phyloP scores from a whole-genome alignment of 78 protist genomes.

The Dictyostelium citrinum region DNA sequence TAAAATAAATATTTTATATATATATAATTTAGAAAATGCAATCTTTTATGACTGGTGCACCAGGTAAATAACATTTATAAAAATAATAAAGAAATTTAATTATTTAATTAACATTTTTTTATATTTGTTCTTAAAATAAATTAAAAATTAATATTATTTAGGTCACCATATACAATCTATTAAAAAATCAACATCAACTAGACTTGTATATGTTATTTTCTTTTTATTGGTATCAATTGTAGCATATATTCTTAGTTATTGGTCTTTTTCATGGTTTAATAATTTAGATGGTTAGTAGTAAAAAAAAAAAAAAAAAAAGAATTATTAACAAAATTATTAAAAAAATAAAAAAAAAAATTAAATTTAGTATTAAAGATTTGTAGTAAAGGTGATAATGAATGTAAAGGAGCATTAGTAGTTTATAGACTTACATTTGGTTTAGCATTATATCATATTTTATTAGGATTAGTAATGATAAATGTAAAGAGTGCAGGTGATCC shows the following conservation, averaged over 20 bases:
- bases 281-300: slow-evolving; percentile 3
- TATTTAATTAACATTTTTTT: too few relatives aligned
- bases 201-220: slow-evolving; percentile 33
- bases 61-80: not conserved
- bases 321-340: not conserved
- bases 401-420: slow-evolving; percentile 65
- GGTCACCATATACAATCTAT: not conserved
- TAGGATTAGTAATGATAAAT: slow-evolving; percentile 54
- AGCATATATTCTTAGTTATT: slow-evolving; percentile 49
- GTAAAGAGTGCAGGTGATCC: slow-evolving; percentile 32
- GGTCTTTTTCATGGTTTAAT: slow-evolving; percentile 22
- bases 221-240: slow-evolving; percentile 39
- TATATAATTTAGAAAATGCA: not conserved
- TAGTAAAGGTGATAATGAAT: slow-evolving; percentile 31
- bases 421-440: slow-evolving; percentile 72
- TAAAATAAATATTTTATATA: not conserved
- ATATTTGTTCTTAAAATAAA: too few relatives aligned
- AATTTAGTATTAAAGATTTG: slow-evolving; percentile 50
- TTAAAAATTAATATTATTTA: not conserved
- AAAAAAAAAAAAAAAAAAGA: not conserved
- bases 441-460: slow-evolving; percentile 66
- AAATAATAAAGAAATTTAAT: not conserved
- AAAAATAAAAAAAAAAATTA: not conserved
- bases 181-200: slow-evolving; percentile 64
- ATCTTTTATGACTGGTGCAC: not conserved